These are phyloP conservation scores for Mollisia scopiformis DNA, from an alignment of 2,329 filamentous ascomycete species.

Conservation along the genomic window DNA sequence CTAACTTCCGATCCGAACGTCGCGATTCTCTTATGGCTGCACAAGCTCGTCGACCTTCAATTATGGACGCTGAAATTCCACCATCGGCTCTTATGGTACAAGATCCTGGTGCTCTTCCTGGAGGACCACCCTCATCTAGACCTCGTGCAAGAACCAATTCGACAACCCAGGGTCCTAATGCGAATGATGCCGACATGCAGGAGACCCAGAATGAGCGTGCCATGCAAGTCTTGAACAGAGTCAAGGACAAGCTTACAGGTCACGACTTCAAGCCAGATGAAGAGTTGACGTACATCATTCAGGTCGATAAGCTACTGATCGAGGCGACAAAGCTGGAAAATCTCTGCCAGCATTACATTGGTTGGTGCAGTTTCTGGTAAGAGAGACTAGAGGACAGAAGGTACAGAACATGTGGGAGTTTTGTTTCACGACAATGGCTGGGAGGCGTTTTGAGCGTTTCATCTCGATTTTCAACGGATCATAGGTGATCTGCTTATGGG, in stretches of 20 bases:
- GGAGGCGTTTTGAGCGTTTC: neutral
- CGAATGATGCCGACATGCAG: constrained; percentile 45
- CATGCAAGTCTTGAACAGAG: constrained; percentile 85
- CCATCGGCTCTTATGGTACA: constrained; percentile 60
- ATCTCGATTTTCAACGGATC: neutral
- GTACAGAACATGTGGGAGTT: no score
- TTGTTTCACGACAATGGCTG: neutral
- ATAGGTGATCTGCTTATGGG: neutral
- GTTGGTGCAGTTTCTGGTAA: constrained; percentile 98
- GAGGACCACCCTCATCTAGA: constrained; percentile 52
- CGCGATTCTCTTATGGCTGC: constrained; percentile 54
- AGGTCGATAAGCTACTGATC: constrained; percentile 92
- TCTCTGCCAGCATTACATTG: constrained; percentile 97
- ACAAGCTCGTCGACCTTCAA: constrained; percentile 63
- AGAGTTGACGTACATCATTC: constrained; percentile 81
- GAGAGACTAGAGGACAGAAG: neutral
- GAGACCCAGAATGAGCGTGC: constrained; percentile 95
- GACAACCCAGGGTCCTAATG: constrained; percentile 43
- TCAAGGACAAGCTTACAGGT: constrained; percentile 94
- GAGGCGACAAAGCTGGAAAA: constrained; percentile 98
- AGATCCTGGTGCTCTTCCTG: constrained; percentile 37
- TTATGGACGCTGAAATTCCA: constrained; percentile 65
- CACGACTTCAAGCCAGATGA: constrained; percentile 86
- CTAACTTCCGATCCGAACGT: constrained; percentile 66
- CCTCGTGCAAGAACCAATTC: constrained; percentile 64